Evolutionary conservation across 768 basidiomycete genomes (phyloP).

Genomic region (Psilocybe cyanescens): DNA sequence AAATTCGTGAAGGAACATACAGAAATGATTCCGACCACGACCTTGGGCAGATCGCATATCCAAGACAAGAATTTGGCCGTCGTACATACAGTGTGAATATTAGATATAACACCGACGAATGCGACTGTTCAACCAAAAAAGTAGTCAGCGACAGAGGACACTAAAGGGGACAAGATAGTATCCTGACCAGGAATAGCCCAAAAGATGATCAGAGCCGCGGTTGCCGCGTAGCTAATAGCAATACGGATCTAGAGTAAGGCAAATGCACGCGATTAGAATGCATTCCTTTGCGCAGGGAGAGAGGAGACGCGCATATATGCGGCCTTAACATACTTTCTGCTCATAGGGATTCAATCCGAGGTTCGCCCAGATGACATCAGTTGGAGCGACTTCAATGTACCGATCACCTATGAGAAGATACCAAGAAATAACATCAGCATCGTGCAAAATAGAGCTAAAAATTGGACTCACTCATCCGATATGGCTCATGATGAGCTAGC

Average conservation of each 20-base stretch:
- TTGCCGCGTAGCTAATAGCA: slow-evolving; percentile 72
- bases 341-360: slow-evolving; percentile 91
- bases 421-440: neutral
- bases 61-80: slow-evolving; percentile 77
- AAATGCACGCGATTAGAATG: neutral
- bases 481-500: slow-evolving; percentile 80
- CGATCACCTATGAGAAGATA: slow-evolving; percentile 41
- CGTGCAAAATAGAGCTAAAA: neutral
- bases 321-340: slow-evolving; percentile 46
- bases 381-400: slow-evolving; percentile 82
- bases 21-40: slow-evolving; percentile 78
- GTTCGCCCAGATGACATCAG: slow-evolving; percentile 93
- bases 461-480: slow-evolving; percentile 63
- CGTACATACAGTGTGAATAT: slow-evolving; percentile 70
- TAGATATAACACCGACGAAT: slow-evolving; percentile 87
- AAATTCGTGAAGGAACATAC: slow-evolving; percentile 24
- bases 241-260: slow-evolving; percentile 45
- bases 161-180: neutral
- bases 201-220: slow-evolving; percentile 79
- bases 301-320: neutral
- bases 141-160: neutral
- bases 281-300: neutral
- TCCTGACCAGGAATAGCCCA: slow-evolving; percentile 83
- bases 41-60: slow-evolving; percentile 71
- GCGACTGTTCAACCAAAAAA: slow-evolving; percentile 47